Conservation (phyloP, 805 yeast genomes). For the Wickerhamiella siamensis region DNA sequence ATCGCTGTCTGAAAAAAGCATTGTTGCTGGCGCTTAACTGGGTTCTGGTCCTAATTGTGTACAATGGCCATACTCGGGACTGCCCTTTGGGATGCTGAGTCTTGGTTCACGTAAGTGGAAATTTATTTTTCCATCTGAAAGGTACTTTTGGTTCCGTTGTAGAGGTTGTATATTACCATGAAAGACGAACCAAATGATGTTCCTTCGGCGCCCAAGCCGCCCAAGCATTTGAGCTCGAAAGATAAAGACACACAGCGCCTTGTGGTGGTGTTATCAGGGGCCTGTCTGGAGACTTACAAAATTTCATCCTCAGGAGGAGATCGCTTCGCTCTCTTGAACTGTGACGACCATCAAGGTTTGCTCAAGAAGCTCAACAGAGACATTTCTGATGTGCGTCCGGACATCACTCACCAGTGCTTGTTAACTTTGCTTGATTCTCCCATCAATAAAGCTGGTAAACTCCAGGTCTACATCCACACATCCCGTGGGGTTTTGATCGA, state of each 20-base stretch:
- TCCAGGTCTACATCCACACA: conserved; percentile 93
- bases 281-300: conserved; percentile 89
- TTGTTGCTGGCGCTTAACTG: neutral
- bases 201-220: conserved; percentile 82
- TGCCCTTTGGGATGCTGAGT: too few relatives aligned
- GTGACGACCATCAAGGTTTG: conserved; percentile 96
- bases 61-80: too few relatives aligned
- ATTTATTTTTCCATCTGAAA: too few relatives aligned
- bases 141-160: too few relatives aligned
- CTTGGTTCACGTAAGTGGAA: too few relatives aligned
- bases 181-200: conserved; percentile 27
- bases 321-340: conserved; percentile 82
- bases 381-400: conserved; percentile 97
- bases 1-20: neutral
- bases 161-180: conserved; percentile 1
- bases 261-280: conserved; percentile 89
- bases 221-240: conserved; percentile 61
- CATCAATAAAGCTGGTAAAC: conserved; percentile 89
- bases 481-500: conserved; percentile 90
- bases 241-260: conserved; percentile 79
- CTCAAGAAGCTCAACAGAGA: conserved; percentile 93
- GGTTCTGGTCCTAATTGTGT: too few relatives aligned
- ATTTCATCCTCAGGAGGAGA: conserved; percentile 70
- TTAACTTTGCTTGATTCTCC: conserved; percentile 93
- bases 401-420: conserved; percentile 94